Conservation (phyloP, 768 basidiomycete genomes). For the Mycena vulgaris region DNA sequence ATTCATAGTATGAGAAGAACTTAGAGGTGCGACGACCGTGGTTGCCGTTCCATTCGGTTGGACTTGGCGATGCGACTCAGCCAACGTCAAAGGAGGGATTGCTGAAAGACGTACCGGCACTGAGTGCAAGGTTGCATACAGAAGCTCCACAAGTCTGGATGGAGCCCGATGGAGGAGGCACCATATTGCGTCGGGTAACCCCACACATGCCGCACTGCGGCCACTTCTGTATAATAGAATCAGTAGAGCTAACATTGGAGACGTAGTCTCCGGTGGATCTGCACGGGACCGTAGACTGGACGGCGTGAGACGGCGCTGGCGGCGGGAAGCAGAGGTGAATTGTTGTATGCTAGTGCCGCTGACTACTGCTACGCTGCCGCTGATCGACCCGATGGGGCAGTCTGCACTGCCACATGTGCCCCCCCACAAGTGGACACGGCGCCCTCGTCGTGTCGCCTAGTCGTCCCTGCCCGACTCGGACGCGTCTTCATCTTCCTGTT, state of each 20-base stretch:
- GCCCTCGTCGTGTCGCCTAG: constrained; percentile 16
- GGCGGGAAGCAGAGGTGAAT: too few relatives aligned
- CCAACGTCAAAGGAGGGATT: not conserved
- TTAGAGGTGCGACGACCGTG: too few relatives aligned
- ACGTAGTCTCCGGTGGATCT: too few relatives aligned
- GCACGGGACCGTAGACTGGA: too few relatives aligned
- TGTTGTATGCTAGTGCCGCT: too few relatives aligned
- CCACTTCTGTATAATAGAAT: too few relatives aligned
- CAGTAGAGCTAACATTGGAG: too few relatives aligned
- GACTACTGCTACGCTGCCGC: too few relatives aligned
- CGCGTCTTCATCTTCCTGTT: not conserved
- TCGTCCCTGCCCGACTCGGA: not conserved
- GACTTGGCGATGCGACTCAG: not conserved
- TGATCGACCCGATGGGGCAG: too few relatives aligned
- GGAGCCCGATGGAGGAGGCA: not conserved
- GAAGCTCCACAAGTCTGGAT: not conserved
- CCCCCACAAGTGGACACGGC: constrained; percentile 3
- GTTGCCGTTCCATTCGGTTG: not conserved
- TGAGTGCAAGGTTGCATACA: not conserved
- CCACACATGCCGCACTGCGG: not conserved
- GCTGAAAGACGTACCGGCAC: not conserved
- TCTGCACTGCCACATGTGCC: too few relatives aligned
- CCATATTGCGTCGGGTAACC: constrained; percentile 2
- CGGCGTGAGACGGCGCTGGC: too few relatives aligned
- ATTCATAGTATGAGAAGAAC: not conserved